Conservation (phyloP, 306 rosid species). For the Fragaria vesca region DNA sequence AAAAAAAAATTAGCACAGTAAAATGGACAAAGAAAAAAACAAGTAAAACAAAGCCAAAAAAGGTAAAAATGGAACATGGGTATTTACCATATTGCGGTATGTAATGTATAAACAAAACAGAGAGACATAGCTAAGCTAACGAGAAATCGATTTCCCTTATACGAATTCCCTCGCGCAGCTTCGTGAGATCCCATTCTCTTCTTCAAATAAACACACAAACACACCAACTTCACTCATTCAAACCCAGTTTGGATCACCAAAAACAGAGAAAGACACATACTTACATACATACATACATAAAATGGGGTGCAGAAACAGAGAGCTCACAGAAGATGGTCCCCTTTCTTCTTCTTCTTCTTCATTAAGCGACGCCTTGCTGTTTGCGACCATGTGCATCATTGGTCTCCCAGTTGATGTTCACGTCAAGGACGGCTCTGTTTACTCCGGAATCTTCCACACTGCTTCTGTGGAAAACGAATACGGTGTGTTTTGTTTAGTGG, state of each 20-base stretch:
- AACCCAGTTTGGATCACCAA: constrained; percentile 18
- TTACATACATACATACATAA: background rate
- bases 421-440: constrained; percentile 74
- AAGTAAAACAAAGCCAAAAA: no score
- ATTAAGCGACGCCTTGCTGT: constrained; percentile 57
- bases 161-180: background rate
- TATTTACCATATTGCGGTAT: no score
- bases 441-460: constrained; percentile 86
- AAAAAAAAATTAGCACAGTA: no score
- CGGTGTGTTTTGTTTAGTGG: constrained; percentile 37
- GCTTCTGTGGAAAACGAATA: constrained; percentile 51
- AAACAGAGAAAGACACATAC: background rate
- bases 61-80: no score
- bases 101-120: background rate
- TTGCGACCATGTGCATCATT: constrained; percentile 70
- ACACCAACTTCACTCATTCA: background rate
- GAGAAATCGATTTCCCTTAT: background rate
- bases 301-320: constrained; percentile 66
- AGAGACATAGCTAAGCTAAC: background rate
- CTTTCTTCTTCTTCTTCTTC: constrained; percentile 42
- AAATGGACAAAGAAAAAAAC: no score
- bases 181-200: constrained; percentile 12
- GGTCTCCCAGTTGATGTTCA: constrained; percentile 81
- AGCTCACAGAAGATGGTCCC: constrained; percentile 35
- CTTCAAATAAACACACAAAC: no score